Conservation (phyloP, 148 eudicot genomes). For the Bassia scoparia region DNA sequence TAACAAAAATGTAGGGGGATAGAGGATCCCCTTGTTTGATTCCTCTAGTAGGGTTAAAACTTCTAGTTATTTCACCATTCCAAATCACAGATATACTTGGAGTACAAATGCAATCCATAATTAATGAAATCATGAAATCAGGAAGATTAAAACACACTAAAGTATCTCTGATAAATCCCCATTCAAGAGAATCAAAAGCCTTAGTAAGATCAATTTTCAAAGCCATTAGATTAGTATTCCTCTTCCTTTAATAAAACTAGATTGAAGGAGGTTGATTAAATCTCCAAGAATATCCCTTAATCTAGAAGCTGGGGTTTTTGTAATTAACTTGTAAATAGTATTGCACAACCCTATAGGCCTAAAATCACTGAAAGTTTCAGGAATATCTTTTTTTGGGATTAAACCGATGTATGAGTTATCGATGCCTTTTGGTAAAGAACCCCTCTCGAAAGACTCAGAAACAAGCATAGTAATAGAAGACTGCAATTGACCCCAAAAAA, state of each 20-base stretch:
- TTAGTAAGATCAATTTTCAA: not conserved
- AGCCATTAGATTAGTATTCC: not conserved
- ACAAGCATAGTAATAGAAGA: too few relatives aligned
- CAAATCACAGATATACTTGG: not conserved
- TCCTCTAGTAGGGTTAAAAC: not conserved
- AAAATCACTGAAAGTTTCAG: not conserved
- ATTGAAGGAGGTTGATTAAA: not conserved
- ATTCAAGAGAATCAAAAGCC: not conserved
- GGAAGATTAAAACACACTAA: not conserved
- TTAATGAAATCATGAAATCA: accelerated
- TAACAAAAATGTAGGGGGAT: not conserved
- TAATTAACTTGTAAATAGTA: not conserved
- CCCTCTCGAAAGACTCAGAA: too few relatives aligned
- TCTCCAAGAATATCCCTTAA: not conserved
- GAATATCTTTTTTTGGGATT: not conserved
- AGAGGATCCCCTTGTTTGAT: not conserved
- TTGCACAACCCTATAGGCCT: not conserved
- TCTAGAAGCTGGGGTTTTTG: not conserved
- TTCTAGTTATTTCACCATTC: not conserved
- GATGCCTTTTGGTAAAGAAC: not conserved
- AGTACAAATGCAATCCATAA: not conserved
- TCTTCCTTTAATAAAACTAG: not conserved
- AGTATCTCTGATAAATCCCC: constrained; percentile 2
- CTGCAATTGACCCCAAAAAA: too few relatives aligned
- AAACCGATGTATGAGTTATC: not conserved